phyloP scores from a whole-genome alignment of 139 green algal genomes.

The Chlamydomonas schloesseri region DNA sequence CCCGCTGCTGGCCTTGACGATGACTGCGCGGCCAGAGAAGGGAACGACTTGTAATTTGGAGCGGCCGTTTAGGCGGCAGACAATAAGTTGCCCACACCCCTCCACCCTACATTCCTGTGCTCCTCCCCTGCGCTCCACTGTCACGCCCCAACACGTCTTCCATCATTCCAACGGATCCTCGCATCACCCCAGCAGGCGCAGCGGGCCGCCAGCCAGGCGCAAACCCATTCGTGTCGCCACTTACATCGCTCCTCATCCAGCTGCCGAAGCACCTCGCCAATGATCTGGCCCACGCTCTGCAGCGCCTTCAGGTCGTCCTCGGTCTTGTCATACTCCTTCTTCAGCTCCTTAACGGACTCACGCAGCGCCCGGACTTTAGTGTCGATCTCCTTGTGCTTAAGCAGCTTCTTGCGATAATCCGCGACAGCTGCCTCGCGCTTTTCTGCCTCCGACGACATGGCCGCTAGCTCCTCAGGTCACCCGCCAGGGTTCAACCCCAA shows the following conservation, averaged over 20 bases:
- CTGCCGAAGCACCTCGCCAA: conserved; percentile 98
- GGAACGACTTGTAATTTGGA: too few relatives aligned
- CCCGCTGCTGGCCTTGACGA: conserved; percentile 98
- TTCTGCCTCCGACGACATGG: conserved; percentile 48
- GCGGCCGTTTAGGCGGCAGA: too few relatives aligned
- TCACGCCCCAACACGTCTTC: too few relatives aligned
- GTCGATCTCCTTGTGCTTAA: conserved; percentile 93
- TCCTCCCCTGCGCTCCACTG: too few relatives aligned
- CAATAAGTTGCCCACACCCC: too few relatives aligned
- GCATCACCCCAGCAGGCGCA: too few relatives aligned
- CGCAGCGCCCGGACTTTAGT: conserved; percentile 81
- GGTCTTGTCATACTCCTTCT: conserved; percentile 98
- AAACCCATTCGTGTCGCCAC: too few relatives aligned
- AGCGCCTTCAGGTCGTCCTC: conserved; percentile 99
- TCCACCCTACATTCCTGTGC: too few relatives aligned
- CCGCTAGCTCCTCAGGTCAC: not conserved
- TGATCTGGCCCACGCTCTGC: conserved; percentile 99
- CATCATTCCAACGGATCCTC: too few relatives aligned
- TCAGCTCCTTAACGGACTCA: conserved; percentile 85
- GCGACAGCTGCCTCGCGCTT: conserved; percentile 72
- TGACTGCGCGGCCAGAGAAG: conserved; percentile 79
- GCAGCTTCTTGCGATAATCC: conserved; percentile 90
- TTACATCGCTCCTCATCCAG: conserved; percentile 98
- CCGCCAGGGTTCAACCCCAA: too few relatives aligned
- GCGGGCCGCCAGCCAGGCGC: too few relatives aligned